Percentiles rank a stretch among this genome's conserved stretches.
phyloP scores from a whole-genome alignment of 2,329 filamentous ascomycete genomes.

The Escovopsis sp. region DNA sequence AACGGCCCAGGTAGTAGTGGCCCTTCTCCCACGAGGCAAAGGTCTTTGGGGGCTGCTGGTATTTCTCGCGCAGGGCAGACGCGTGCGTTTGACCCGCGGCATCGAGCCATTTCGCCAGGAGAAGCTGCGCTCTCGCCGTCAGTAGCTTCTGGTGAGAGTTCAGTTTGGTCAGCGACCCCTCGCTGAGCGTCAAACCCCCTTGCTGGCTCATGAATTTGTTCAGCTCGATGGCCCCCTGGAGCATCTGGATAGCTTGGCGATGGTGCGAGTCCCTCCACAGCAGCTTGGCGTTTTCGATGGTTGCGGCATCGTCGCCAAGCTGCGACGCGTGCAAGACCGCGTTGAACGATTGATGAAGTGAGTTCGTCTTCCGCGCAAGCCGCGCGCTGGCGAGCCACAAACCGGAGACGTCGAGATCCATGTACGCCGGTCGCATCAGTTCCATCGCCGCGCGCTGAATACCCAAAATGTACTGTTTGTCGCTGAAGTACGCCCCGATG shows the following conservation, averaged over 20 bases:
- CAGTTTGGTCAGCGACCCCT: conserved; percentile 19
- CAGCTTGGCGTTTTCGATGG: conserved; percentile 85
- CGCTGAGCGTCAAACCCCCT: conserved; percentile 13
- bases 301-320: conserved; percentile 72
- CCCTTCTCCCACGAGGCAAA: conserved; percentile 79
- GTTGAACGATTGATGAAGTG: conserved; percentile 79
- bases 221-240: conserved; percentile 72
- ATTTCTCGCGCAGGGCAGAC: conserved; percentile 62
- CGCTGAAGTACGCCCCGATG: conserved; percentile 73
- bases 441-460: conserved; percentile 81
- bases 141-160: conserved; percentile 43
- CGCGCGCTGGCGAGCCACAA: conserved; percentile 77
- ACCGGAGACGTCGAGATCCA: conserved; percentile 59
- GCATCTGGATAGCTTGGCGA: conserved; percentile 82
- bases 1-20: conserved; percentile 89
- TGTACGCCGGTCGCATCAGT: conserved; percentile 51
- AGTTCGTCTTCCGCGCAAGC: conserved; percentile 72
- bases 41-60: conserved; percentile 64
- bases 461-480: conserved; percentile 88
- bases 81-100: conserved; percentile 86
- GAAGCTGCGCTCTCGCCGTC: conserved; percentile 65
- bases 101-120: conserved; percentile 95
- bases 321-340: conserved; percentile 79
- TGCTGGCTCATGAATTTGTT: conserved; percentile 53
- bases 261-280: conserved; percentile 90